Percentiles rank a stretch among this genome's conserved stretches.
These are phyloP conservation scores for Pleurotus ostreatus DNA, from an alignment of 768 basidiomycete species.

Conservation along the genomic window DNA sequence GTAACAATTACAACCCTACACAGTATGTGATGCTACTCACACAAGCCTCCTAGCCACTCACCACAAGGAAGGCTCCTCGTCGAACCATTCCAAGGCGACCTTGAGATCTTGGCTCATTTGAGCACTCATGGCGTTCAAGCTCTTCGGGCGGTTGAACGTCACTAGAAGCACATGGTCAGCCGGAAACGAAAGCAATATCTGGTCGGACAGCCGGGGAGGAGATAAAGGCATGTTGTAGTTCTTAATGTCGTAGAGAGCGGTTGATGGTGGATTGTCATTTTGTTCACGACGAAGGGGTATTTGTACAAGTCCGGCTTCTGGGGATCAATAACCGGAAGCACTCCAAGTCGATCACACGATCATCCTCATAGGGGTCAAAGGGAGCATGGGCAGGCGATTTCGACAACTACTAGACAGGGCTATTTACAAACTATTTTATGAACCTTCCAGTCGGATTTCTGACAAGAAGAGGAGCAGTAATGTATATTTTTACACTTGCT, in stretches of 20 bases:
- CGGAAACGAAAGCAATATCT: constrained; percentile 35
- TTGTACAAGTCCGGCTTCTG: neutral
- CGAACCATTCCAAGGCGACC: constrained; percentile 65
- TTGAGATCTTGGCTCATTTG: constrained; percentile 51
- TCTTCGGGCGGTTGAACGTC: constrained; percentile 62
- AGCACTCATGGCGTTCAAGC: constrained; percentile 72
- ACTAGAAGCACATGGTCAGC: constrained; percentile 48
- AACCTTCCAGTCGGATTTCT: constrained; percentile 13
- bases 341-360: too few species aligned
- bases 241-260: neutral
- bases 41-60: constrained; percentile 21
- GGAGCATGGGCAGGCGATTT: too few species aligned
- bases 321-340: neutral
- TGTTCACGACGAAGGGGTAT: neutral
- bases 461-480: constrained; percentile 28
- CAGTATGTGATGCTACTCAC: neutral
- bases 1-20: constrained; percentile 72
- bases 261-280: neutral
- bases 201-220: constrained; percentile 28
- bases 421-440: neutral
- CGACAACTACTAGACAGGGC: too few species aligned
- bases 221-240: constrained; percentile 14
- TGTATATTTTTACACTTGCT: constrained; percentile 23
- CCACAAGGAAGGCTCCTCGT: constrained; percentile 70
- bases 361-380: too few species aligned